These are phyloP conservation scores for Triangularia verruculosa DNA, from an alignment of 2,329 filamentous ascomycete genomes.

Conservation along the genomic window DNA sequence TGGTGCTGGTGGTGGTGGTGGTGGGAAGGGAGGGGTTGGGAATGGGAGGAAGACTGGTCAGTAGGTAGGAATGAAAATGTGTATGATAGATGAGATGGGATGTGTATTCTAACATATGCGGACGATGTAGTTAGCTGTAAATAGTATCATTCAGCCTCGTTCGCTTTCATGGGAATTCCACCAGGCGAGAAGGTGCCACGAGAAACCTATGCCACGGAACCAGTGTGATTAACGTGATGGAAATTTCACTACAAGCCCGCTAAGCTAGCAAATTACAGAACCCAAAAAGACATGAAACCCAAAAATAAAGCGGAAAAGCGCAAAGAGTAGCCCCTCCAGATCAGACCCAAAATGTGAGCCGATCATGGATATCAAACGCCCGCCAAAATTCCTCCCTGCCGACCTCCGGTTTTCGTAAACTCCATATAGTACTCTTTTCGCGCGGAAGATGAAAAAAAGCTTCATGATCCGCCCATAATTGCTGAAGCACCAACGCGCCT, in stretches of 20 bases:
- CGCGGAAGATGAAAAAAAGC: neutral
- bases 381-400: neutral
- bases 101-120: no score
- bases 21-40: neutral
- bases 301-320: neutral
- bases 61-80: neutral
- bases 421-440: no score
- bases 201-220: no score
- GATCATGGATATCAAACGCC: neutral
- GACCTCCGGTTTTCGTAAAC: neutral
- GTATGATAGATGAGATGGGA: no score
- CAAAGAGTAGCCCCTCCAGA: neutral
- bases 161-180: no score
- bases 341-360: neutral
- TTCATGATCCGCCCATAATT: neutral
- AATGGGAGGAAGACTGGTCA: neutral
- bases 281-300: neutral
- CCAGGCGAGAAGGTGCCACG: no score
- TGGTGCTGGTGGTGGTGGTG: neutral
- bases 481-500: neutral
- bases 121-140: no score
- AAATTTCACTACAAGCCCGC: no score
- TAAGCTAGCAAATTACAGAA: no score
- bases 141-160: no score
- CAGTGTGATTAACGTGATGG: no score